phyloP scores from a whole-genome alignment of 2,329 filamentous ascomycete species.

The Teratosphaeria destructans region DNA sequence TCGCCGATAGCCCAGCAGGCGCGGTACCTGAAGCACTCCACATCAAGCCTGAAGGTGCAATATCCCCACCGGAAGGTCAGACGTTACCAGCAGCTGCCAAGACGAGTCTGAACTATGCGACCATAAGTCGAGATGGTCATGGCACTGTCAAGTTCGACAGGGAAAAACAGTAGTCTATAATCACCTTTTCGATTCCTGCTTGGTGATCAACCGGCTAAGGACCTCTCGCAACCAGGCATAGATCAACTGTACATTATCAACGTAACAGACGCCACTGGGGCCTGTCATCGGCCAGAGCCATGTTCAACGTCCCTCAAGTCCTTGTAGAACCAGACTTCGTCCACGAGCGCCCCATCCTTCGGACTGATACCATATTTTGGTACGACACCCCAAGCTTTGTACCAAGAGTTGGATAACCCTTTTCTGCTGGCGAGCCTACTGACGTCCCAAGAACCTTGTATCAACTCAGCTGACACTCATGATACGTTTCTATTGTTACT shows the following conservation, averaged over 20 bases:
- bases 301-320: slow-evolving; percentile 28
- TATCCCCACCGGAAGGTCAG: slow-evolving; percentile 8
- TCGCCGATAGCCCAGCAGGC: slow-evolving; percentile 72
- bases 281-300: not conserved
- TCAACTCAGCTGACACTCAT: not conserved
- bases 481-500: not conserved
- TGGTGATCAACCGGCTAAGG: not conserved
- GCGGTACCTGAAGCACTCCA: slow-evolving; percentile 49
- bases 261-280: not conserved
- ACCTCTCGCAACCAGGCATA: not conserved
- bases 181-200: not conserved
- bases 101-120: slow-evolving; percentile 26
- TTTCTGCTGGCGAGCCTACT: slow-evolving; percentile 42
- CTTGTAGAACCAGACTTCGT: slow-evolving; percentile 51
- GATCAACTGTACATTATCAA: not conserved
- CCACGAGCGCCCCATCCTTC: slow-evolving; percentile 36
- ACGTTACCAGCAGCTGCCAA: slow-evolving; percentile 11
- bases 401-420: slow-evolving; percentile 48
- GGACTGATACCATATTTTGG: slow-evolving; percentile 45
- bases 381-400: slow-evolving; percentile 45
- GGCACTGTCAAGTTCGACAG: slow-evolving; percentile 22
- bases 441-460: slow-evolving; percentile 44
- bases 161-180: not conserved
- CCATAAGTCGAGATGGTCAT: slow-evolving; percentile 18
- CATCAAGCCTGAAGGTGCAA: slow-evolving; percentile 21